A percentile compares a stretch with the other conserved stretches of the same genome.
Conservation (phyloP, 345 rosid genomes). For the Melaleuca alternifolia region DNA sequence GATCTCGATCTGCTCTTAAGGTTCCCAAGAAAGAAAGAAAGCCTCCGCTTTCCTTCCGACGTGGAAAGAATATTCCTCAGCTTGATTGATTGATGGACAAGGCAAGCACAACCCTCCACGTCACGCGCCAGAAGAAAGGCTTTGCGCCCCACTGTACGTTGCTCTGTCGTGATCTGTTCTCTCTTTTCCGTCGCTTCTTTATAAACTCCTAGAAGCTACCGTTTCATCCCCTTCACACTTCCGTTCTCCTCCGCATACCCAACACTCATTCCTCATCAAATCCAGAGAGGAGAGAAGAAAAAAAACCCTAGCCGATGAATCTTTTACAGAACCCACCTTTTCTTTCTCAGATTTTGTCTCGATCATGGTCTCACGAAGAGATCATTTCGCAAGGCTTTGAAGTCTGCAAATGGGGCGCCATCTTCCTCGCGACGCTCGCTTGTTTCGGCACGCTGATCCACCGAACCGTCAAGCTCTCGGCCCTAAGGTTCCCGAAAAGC, state of each 20-base stretch:
- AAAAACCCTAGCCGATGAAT: not conserved
- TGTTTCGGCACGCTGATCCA: slow-evolving; percentile 36
- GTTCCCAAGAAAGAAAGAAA: not conserved
- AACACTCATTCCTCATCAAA: not conserved
- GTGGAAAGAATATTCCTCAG: slow-evolving; percentile 1
- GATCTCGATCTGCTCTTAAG: not conserved
- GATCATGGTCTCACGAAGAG: not conserved
- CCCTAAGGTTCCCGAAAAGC: slow-evolving; percentile 13
- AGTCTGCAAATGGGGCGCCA: slow-evolving; percentile 63
- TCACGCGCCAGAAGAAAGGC: not conserved
- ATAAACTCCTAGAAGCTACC: not conserved
- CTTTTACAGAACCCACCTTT: slow-evolving; percentile 18
- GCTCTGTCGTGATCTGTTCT: not conserved
- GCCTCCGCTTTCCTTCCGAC: not conserved
- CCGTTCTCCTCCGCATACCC: not conserved
- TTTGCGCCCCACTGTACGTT: not conserved
- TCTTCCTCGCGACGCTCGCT: slow-evolving; percentile 52
- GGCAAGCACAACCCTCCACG: slow-evolving; percentile 2
- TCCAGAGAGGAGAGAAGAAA: not conserved
- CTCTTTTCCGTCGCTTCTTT: not conserved
- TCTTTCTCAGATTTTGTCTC: slow-evolving; percentile 15
- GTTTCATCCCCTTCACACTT: not conserved
- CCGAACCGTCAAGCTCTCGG: not conserved
- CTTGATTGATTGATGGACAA: no score
- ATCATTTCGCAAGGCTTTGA: slow-evolving; percentile 19